Evolutionary conservation across 2,329 filamentous ascomycete genomes (phyloP), one percentile per base, ranked within the genome.

Genomic region (Cordyceps javanica): DNA sequence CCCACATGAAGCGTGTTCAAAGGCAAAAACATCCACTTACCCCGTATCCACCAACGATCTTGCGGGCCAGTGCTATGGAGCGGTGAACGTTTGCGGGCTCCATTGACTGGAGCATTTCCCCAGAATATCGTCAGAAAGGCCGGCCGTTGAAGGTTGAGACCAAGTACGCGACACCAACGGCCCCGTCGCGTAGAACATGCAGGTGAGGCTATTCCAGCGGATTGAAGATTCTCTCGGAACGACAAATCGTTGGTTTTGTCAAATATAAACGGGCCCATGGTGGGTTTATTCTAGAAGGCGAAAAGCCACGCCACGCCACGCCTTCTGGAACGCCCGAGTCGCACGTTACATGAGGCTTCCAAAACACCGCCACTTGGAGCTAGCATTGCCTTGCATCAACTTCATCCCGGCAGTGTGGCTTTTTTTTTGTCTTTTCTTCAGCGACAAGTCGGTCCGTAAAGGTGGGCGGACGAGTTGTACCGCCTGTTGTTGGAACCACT

Each of bases 21-120:
- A 55, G 52, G 30, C 52, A 55, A 32, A 21, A 25, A 55, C 36
- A 36, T 46, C 52, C 52, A 38, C 41, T 55, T 55, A 55, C 52
- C 52, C 52, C 52, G 42, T 55, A 55, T 46, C 52, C 52, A 55
- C 52, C 14, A 46, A 46, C 52, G 52, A 55, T 55, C 52, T 28
- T 46, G 52, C 52, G 52, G 52, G 52, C 41, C 52, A 3, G 16
- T 26, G 26, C 25, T 44, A 28, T 38, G 30, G 41, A 38, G 41
- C 41, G 41, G 19, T 36, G 28, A 34, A 19, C n/a, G 38, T 32
- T 34, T 23, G 25, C 10, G 23, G 48, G 23, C 23, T 49, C 42
- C 13, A 25, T 34, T 30, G n/a, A 53, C 28, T 53, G 50, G 50
- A 42, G 25, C 50, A 25, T 16, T 53, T 42, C 50, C 50, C 39